Percentiles rank a stretch among this genome's conserved stretches.
Evolutionary conservation across 257 asterid genomes (phyloP).

Genomic region (Henckelia pumila): DNA sequence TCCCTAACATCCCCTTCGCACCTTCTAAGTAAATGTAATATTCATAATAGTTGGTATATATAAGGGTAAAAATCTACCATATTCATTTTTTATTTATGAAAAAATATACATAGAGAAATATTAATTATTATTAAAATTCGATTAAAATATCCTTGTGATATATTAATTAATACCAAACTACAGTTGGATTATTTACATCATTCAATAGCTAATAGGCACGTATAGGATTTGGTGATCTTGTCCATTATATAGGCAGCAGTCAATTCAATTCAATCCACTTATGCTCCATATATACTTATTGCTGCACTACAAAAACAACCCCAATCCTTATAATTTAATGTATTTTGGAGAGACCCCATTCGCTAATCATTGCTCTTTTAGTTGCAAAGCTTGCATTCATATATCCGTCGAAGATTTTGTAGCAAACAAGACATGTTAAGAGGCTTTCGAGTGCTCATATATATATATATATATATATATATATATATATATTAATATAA

Average conservation of each 20-base stretch:
- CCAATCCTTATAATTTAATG: constrained; percentile 26
- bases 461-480: too few species aligned
- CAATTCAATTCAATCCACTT: not conserved
- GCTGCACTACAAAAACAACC: constrained; percentile 31
- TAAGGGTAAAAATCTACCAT: too few species aligned
- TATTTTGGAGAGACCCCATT: constrained; percentile 27
- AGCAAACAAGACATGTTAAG: constrained; percentile 39
- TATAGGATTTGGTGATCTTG: constrained; percentile 3
- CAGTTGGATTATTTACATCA: too few species aligned
- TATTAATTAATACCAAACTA: too few species aligned
- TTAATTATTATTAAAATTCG: too few species aligned
- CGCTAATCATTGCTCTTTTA: constrained; percentile 34
- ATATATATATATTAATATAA: too few species aligned
- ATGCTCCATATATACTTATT: constrained; percentile 28
- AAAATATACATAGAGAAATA: too few species aligned
- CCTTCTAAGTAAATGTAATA: too few species aligned
- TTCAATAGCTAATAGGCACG: not conserved
- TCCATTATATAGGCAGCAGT: constrained; percentile 11
- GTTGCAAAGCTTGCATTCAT: constrained; percentile 36
- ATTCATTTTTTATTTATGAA: too few species aligned
- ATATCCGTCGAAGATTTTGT: constrained; percentile 18
- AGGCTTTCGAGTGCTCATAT: not conserved
- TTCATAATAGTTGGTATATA: too few species aligned
- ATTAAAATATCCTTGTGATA: too few species aligned
- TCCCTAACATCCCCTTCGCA: too few species aligned